A percentile compares a stretch with the other conserved stretches of the same genome.
Evolutionary conservation across 176 grass and related monocot genomes (phyloP).

Genomic region (Elymus sibiricus): DNA sequence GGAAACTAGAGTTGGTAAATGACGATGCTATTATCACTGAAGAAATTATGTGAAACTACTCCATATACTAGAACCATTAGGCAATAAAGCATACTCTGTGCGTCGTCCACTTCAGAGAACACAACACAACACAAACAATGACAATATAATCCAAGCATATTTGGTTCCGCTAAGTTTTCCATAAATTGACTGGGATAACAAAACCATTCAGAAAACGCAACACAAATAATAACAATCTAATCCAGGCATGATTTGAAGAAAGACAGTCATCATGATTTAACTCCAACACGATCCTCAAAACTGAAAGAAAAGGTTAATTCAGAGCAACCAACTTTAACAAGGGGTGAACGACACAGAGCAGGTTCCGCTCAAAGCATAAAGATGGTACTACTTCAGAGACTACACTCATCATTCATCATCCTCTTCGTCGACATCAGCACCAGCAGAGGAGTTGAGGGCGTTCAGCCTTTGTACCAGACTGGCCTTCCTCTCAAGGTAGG

Average conservation of each 20-base stretch:
- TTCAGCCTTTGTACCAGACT: slow-evolving; percentile 65
- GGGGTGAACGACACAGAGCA: neutral
- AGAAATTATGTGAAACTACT: too few species aligned
- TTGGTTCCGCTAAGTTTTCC: too few species aligned
- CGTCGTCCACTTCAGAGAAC: too few species aligned
- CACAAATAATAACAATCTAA: neutral
- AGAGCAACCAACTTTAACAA: slow-evolving; percentile 26
- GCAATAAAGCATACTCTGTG: too few species aligned
- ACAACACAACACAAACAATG: too few species aligned
- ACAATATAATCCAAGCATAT: too few species aligned
- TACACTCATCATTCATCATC: slow-evolving; percentile 51
- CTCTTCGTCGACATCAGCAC: slow-evolving; percentile 38
- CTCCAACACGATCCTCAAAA: slow-evolving; percentile 18
- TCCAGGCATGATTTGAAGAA: neutral
- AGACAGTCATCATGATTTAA: neutral
- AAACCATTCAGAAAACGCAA: too few species aligned
- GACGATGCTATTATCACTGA: too few species aligned
- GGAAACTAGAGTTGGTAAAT: too few species aligned
- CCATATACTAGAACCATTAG: too few species aligned
- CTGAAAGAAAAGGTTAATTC: slow-evolving; percentile 6
- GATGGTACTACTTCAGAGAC: neutral
- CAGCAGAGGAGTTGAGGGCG: slow-evolving; percentile 47
- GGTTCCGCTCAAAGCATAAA: neutral
- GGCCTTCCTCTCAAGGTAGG: slow-evolving; percentile 81
- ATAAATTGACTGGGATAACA: too few species aligned